Percentiles rank a stretch among this genome's conserved stretches.
Conservation (phyloP, 768 basidiomycete genomes). For the Termitomyces sp. region DNA sequence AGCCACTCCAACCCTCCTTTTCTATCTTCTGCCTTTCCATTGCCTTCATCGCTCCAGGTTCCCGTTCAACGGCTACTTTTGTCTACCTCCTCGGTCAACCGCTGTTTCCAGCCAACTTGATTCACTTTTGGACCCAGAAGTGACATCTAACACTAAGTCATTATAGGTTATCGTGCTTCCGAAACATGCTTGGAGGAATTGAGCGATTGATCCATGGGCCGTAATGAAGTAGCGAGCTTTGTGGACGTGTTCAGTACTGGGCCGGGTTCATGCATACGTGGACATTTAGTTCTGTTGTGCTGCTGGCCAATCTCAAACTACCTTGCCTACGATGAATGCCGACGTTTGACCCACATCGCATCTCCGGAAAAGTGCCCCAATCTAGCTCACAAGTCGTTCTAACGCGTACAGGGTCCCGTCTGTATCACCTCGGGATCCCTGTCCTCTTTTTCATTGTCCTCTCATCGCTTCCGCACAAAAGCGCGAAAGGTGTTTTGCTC, state of each 20-base stretch:
- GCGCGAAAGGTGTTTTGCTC: conserved; percentile 13
- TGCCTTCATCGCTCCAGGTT: conserved; percentile 50
- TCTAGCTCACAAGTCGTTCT: conserved; percentile 19
- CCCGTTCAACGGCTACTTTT: conserved; percentile 27
- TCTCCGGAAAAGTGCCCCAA: conserved; percentile 50
- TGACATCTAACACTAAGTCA: conserved; percentile 64
- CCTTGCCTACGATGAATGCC: conserved; percentile 40
- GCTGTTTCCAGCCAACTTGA: conserved; percentile 51
- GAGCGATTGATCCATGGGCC: conserved; percentile 22
- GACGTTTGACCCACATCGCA: conserved; percentile 32
- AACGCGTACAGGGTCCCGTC: conserved; percentile 43
- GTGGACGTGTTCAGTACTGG: conserved; percentile 17
- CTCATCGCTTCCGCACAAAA: conserved; percentile 26
- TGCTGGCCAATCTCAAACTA: conserved; percentile 8
- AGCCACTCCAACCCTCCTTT: conserved; percentile 11
- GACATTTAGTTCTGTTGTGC: conserved; percentile 3
- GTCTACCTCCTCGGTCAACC: conserved; percentile 28
- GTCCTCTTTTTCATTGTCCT: conserved; percentile 17
- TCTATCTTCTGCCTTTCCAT: conserved; percentile 23
- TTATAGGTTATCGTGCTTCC: conserved; percentile 31
- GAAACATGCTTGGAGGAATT: conserved; percentile 27
- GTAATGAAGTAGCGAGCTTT: conserved; percentile 17
- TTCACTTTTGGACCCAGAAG: conserved; percentile 40
- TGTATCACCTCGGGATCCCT: conserved; percentile 54
- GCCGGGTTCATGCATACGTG: conserved; percentile 14